Percentiles rank a stretch among this genome's conserved stretches.
phyloP scores from a whole-genome alignment of 106 monocot species.

The Platanthera guangdongensis region DNA sequence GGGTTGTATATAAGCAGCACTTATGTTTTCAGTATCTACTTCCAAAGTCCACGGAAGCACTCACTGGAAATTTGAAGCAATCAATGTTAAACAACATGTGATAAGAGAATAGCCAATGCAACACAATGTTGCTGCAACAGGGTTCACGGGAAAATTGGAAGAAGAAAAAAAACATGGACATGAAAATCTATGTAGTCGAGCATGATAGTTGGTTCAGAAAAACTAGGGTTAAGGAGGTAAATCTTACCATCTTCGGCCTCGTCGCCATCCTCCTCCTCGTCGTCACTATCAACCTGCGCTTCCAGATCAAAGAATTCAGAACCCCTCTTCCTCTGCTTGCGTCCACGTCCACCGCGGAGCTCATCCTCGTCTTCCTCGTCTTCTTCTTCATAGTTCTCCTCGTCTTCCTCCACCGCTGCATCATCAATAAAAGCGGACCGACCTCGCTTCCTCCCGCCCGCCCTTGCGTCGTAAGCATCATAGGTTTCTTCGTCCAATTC shows the following conservation, averaged over 20 bases:
- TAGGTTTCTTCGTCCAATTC: slow-evolving; percentile 34
- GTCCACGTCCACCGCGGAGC: slow-evolving; percentile 11
- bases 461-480: slow-evolving; percentile 28
- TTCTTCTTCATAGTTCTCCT: slow-evolving; percentile 73
- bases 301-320: slow-evolving; percentile 73
- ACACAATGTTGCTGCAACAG: neutral
- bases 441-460: slow-evolving; percentile 39
- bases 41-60: neutral
- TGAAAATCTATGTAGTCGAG: neutral
- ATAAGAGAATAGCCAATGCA: neutral
- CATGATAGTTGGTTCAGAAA: neutral
- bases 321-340: slow-evolving; percentile 42
- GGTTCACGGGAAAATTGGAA: neutral
- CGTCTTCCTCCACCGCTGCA: slow-evolving; percentile 67
- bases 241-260: slow-evolving; percentile 74
- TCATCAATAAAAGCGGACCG: slow-evolving; percentile 76
- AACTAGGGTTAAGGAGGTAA: neutral
- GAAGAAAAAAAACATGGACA: neutral
- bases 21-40: neutral
- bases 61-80: neutral
- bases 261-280: slow-evolving; percentile 84
- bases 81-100: neutral
- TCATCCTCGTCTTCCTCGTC: slow-evolving; percentile 43
- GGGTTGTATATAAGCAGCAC: neutral
- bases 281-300: slow-evolving; percentile 61